A percentile compares a stretch with the other conserved stretches of the same genome.
Conservation (phyloP, 1,139 yeast genomes). For the Hyphopichia buzzinii region DNA sequence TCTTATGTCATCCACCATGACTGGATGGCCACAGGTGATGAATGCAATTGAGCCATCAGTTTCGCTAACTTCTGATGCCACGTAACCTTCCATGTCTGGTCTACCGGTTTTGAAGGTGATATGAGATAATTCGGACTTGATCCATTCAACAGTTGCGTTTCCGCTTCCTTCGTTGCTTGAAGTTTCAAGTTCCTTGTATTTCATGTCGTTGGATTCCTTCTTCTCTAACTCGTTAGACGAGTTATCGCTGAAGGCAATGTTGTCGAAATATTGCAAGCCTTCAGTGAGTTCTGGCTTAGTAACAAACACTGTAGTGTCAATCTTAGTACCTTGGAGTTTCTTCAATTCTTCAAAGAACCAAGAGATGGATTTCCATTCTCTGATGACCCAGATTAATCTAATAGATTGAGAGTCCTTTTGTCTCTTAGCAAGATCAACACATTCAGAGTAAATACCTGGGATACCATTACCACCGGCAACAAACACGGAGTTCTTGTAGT, state of each 20-base stretch:
- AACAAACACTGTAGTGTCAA: constrained; percentile 21
- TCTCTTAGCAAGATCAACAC: constrained; percentile 15
- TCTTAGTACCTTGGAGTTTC: constrained; percentile 21
- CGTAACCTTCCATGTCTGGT: constrained; percentile 24
- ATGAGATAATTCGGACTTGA: constrained; percentile 17
- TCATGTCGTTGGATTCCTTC: background rate
- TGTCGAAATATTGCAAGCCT: constrained; percentile 2
- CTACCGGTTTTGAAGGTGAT: constrained; percentile 29
- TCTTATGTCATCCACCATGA: constrained; percentile 33
- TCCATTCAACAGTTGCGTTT: background rate
- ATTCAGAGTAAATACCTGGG: constrained; percentile 39
- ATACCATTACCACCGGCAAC: constrained; percentile 43
- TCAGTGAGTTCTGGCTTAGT: constrained; percentile 14
- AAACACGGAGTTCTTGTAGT: constrained; percentile 29
- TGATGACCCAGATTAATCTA: constrained; percentile 43
- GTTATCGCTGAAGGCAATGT: background rate
- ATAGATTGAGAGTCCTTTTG: constrained; percentile 9
- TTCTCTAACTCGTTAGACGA: constrained; percentile 3
- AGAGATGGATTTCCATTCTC: constrained; percentile 35
- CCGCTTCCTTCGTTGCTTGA: background rate
- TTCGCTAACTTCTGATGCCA: constrained; percentile 19
- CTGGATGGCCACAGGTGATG: constrained; percentile 37
- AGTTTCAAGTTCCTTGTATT: constrained; percentile 13
- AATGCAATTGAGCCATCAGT: constrained; percentile 30
- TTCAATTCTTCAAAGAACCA: constrained; percentile 50